These are phyloP conservation scores for Fusarium sacchari DNA, from an alignment of 2,329 filamentous ascomycete species.

Conservation along the genomic window DNA sequence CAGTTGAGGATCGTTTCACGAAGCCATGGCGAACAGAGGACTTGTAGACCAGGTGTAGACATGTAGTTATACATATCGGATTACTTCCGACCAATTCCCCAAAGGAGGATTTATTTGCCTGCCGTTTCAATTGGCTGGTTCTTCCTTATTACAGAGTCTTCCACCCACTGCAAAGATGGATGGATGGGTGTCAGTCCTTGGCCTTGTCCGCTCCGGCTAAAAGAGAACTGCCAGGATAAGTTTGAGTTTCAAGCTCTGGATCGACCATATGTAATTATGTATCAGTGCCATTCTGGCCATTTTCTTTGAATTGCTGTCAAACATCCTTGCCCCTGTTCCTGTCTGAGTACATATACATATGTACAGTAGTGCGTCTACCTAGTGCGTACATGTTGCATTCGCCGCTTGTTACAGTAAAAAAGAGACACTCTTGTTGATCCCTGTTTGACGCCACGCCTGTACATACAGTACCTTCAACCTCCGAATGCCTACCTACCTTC, in stretches of 20 bases:
- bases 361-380: background rate
- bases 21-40: background rate
- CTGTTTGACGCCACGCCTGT: slow-evolving; percentile 6
- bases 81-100: slow-evolving; percentile 11
- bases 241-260: background rate
- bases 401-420: slow-evolving; percentile 7
- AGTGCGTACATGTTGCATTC: slow-evolving; percentile 1
- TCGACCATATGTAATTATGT: too few species aligned
- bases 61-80: slow-evolving; percentile 1
- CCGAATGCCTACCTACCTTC: background rate
- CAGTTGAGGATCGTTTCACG: background rate
- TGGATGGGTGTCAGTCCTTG: slow-evolving; percentile 12
- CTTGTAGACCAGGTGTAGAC: background rate
- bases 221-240: background rate
- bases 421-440: slow-evolving; percentile 3
- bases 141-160: background rate
- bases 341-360: background rate
- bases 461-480: background rate
- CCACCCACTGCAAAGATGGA: slow-evolving; percentile 9
- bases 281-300: slow-evolving; percentile 1
- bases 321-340: slow-evolving; percentile 18
- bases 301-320: slow-evolving; percentile 7
- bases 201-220: slow-evolving; percentile 9
- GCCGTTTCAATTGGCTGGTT: slow-evolving; percentile 1
- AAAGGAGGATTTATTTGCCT: background rate